A percentile compares a stretch with the other conserved stretches of the same genome.
Evolutionary conservation across 225 moss, liverwort and hornwort species (phyloP).

Genomic region (Pseudisothecium myosuroides): DNA sequence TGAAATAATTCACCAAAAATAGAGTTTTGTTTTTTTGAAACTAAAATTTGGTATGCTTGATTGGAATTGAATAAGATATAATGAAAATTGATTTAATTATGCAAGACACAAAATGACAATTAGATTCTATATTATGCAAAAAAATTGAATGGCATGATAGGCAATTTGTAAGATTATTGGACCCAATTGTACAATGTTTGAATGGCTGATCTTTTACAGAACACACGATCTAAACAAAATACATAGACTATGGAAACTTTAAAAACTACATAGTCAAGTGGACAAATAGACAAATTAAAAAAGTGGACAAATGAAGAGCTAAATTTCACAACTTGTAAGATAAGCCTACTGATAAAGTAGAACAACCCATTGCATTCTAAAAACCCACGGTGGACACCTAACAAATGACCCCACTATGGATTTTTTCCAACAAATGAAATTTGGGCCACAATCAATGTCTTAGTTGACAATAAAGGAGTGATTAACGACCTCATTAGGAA

Average conservation of each 20-base stretch:
- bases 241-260: not conserved
- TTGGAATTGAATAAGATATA: not conserved
- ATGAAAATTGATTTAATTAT: not conserved
- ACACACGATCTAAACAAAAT: not conserved
- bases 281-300: not conserved
- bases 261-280: not conserved
- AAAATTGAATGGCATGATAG: too few relatives aligned
- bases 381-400: too few relatives aligned
- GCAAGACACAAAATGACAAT: not conserved
- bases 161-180: too few relatives aligned
- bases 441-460: too few relatives aligned
- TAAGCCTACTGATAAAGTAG: too few relatives aligned
- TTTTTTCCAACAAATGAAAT: too few relatives aligned
- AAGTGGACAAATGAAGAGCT: not conserved
- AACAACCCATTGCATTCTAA: too few relatives aligned
- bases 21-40: not conserved
- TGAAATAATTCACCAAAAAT: not conserved
- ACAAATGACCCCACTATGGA: too few relatives aligned
- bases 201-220: not conserved
- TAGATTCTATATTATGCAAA: not conserved
- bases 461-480: too few relatives aligned
- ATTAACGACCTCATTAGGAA: too few relatives aligned
- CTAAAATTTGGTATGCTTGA: not conserved
- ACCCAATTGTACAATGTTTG: not conserved
- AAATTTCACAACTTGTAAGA: not conserved